Percentiles rank a stretch among this genome's conserved stretches.
phyloP scores from a whole-genome alignment of 805 yeast species.

The Pichia membranifaciens region DNA sequence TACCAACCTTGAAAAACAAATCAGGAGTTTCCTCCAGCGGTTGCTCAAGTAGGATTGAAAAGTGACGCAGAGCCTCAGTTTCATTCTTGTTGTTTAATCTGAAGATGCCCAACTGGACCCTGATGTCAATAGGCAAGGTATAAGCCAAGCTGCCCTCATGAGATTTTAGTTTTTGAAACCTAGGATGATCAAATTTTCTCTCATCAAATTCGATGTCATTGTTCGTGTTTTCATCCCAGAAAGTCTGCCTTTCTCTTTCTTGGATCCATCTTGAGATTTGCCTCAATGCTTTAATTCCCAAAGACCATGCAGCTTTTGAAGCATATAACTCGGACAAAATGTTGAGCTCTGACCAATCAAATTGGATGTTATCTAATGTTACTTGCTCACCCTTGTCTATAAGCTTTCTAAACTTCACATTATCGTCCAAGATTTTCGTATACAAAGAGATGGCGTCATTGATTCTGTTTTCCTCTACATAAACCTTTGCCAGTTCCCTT shows the following conservation, averaged over 20 bases:
- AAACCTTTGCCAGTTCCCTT: constrained; percentile 52
- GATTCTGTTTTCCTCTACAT: constrained; percentile 50
- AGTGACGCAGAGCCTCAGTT: constrained; percentile 71
- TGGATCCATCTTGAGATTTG: constrained; percentile 80
- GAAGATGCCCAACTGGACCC: constrained; percentile 72
- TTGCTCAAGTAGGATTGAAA: constrained; percentile 50
- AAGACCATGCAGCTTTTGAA: constrained; percentile 56
- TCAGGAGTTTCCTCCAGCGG: constrained; percentile 58
- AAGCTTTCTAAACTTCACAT: constrained; percentile 38
- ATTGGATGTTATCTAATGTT: constrained; percentile 39
- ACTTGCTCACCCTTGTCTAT: constrained; percentile 19
- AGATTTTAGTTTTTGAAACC: constrained; percentile 36
- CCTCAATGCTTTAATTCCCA: constrained; percentile 62
- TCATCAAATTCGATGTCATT: constrained; percentile 84
- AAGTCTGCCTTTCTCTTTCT: constrained; percentile 52
- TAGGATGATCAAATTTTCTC: constrained; percentile 47
- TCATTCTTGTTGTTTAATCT: constrained; percentile 59
- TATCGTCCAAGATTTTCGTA: constrained; percentile 54
- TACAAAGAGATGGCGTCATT: constrained; percentile 74
- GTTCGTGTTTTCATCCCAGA: constrained; percentile 53
- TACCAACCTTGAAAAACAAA: constrained; percentile 70
- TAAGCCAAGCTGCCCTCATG: constrained; percentile 38
- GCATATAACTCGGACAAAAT: constrained; percentile 74
- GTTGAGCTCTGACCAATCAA: constrained; percentile 87
- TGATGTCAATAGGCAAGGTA: constrained; percentile 76